Evolutionary conservation across 2,329 filamentous ascomycete genomes (phyloP), one percentile per base, ranked within the genome.

Genomic region (Aphanocladium album): DNA sequence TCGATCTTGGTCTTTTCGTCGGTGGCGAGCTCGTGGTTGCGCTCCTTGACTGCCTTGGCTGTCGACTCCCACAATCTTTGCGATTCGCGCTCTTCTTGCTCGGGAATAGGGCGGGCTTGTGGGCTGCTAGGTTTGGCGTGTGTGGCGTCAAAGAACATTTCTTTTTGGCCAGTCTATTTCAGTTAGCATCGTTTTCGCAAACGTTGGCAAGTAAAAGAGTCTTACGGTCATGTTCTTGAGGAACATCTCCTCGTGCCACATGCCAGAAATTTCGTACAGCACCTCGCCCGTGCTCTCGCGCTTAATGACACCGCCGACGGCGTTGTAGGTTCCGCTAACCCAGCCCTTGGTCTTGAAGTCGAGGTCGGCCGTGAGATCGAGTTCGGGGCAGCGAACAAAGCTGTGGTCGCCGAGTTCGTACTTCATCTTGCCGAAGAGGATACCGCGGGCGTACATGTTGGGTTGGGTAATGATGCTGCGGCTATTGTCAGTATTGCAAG

Each of bases 321-420:
- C 91, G 71, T 99, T 97, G 76, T 99, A 99, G 1, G 90, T 95
- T 8, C 95, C 95, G 57, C 91, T 89, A 65, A 99, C 93, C 84
- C 96, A 99, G 5, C 95, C 95, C 76, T 98, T 98, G 57, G 91
- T 96, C 79, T 98, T 98, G 83, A 99, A 99, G 66, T 99, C 95
- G 63, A 99, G 87, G 72, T 99, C 93, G 62, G 92, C 93, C 27
- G 87, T 84, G 19, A 99, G 81, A 61, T 92, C 88, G 19, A 91
- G 84, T 73, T 98, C 93, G 0, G 93, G 91, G 73, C 95, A 98
- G 66, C 88, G 85, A 21, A 99, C 90, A 68, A 92, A 91, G 72
- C 93, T 96, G 77, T 96, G 93, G 73, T 98, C 93, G 65, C 93
- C 95, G 8, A 99, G 85, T 78, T 99, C 95, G 75, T 98, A 99